Conservation (phyloP, 441 rosid species). For the Eutrema salsugineum region DNA sequence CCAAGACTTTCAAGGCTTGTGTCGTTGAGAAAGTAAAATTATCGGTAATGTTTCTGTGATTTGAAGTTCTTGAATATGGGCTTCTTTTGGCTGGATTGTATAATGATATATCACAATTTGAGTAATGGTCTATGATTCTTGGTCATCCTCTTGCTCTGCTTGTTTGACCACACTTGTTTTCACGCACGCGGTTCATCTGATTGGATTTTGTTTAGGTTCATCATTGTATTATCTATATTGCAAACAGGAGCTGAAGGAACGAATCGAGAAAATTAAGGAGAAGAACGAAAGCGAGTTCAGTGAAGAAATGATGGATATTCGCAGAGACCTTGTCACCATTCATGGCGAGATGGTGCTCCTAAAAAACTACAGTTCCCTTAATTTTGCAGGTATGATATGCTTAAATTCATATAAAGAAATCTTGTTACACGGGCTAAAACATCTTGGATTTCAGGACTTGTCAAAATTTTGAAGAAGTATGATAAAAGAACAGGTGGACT, state of each 20-base stretch:
- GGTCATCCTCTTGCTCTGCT: constrained; percentile 4
- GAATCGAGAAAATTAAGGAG: constrained; percentile 66
- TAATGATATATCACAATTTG: neutral
- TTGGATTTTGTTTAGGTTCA: neutral
- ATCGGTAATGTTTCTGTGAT: neutral
- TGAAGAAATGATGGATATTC: constrained; percentile 94
- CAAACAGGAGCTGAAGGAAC: constrained; percentile 77
- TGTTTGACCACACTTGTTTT: neutral
- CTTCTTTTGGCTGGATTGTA: constrained; percentile 5
- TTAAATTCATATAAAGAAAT: neutral
- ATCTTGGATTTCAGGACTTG: constrained; percentile 47
- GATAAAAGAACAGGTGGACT: constrained; percentile 89
- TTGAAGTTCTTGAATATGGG: neutral
- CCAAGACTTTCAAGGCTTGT: neutral
- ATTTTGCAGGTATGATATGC: constrained; percentile 63
- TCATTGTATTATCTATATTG: neutral
- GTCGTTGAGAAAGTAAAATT: neutral
- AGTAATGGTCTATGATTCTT: neutral
- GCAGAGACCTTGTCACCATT: constrained; percentile 83
- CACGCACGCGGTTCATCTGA: neutral
- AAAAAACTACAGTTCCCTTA: constrained; percentile 90
- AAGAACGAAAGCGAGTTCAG: constrained; percentile 67
- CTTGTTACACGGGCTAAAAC: constrained; percentile 4
- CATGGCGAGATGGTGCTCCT: constrained; percentile 98
- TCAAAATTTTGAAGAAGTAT: constrained; percentile 86